Percentiles rank a stretch among this genome's conserved stretches.
These are phyloP conservation scores for Jatropha curcas DNA, from an alignment of 345 rosid genomes.

Conservation along the genomic window DNA sequence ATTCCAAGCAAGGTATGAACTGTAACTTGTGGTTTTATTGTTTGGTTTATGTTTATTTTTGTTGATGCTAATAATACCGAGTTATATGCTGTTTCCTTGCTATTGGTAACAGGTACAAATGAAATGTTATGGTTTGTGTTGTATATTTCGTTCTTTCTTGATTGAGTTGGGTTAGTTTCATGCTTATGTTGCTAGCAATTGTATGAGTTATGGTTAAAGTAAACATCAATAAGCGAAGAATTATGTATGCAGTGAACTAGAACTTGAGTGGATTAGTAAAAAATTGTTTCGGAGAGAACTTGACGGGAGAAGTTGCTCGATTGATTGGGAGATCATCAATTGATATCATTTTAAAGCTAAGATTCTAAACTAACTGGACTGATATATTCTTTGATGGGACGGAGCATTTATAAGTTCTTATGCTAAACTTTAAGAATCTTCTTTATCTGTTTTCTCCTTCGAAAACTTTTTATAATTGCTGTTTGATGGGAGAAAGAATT, in stretches of 20 bases:
- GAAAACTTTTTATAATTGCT: neutral
- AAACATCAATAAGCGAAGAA: neutral
- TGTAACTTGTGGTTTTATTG: neutral
- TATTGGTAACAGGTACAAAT: neutral
- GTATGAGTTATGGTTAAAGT: no score
- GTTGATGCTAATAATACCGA: neutral
- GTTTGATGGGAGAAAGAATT: neutral
- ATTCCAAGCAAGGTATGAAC: constrained; percentile 73
- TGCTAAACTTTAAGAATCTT: neutral
- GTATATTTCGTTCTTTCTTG: neutral
- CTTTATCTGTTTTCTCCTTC: neutral
- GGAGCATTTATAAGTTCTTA: neutral
- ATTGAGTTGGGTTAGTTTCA: neutral
- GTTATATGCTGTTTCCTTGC: neutral
- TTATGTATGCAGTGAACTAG: neutral
- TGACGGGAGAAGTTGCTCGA: neutral
- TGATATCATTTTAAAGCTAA: neutral
- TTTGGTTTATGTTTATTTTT: neutral
- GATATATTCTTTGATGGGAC: neutral
- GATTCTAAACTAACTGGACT: neutral
- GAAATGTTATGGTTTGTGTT: neutral
- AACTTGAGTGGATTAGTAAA: no score
- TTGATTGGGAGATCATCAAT: neutral
- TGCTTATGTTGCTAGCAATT: neutral
- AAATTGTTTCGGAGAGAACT: neutral